Percentiles rank a stretch among this genome's conserved stretches.
These are phyloP conservation scores for Tanacetum coccineum DNA, from an alignment of 129 eudicot genomes.

Conservation along the genomic window DNA sequence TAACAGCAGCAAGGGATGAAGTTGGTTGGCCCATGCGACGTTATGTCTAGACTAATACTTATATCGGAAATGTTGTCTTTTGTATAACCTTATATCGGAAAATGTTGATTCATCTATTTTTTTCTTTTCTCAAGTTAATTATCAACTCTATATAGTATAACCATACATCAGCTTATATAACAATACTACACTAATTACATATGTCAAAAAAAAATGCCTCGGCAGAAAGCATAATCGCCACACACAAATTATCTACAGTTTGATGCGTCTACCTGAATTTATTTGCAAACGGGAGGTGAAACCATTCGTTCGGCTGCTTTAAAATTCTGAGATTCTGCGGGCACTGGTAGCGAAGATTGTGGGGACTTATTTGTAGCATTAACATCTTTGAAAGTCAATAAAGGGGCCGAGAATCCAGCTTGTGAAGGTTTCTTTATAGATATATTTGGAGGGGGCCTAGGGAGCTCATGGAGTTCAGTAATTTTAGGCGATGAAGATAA, in stretches of 20 bases:
- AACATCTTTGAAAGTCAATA: slow-evolving; percentile 31
- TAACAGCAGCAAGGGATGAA: slow-evolving; percentile 18
- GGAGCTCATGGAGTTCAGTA: slow-evolving; percentile 90
- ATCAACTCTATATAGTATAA: neutral
- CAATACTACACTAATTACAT: neutral
- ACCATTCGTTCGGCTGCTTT: neutral
- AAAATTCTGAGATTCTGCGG: slow-evolving; percentile 19
- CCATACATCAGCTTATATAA: neutral
- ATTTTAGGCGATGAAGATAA: slow-evolving; percentile 58
- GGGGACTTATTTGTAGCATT: slow-evolving; percentile 12
- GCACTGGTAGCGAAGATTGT: neutral
- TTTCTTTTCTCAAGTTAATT: neutral
- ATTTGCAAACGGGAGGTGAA: slow-evolving; percentile 1
- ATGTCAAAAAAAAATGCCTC: neutral
- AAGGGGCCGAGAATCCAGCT: slow-evolving; percentile 53
- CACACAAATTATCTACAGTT: slow-evolving; percentile 14
- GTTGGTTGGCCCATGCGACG: slow-evolving; percentile 47
- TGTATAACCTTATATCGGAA: neutral
- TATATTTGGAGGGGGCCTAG: slow-evolving; percentile 42
- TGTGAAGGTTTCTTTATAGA: slow-evolving; percentile 11
- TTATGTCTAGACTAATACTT: slow-evolving; percentile 18
- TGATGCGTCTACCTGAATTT: neutral
- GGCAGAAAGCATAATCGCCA: neutral
- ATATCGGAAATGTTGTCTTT: neutral
- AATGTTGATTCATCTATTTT: neutral